Evolutionary conservation across 805 yeast genomes (phyloP).

Genomic region (Pichia nanzhaoensis): DNA sequence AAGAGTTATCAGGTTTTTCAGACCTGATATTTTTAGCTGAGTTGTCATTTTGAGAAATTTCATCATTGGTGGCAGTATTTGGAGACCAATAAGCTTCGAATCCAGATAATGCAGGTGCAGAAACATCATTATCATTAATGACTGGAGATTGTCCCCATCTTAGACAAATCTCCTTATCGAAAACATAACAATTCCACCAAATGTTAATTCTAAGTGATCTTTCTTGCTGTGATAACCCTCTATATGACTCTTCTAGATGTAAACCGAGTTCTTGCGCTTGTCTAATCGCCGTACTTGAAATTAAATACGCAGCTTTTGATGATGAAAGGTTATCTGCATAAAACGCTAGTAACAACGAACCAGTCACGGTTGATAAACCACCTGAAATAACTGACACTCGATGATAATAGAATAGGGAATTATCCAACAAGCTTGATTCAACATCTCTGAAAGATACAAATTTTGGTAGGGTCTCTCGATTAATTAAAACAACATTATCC

Average conservation of each 20-base stretch:
- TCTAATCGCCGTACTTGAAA: slow-evolving; percentile 42
- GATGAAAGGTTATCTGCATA: slow-evolving; percentile 30
- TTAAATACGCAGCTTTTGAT: slow-evolving; percentile 36
- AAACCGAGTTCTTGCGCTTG: slow-evolving; percentile 54
- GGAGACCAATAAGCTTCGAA: slow-evolving; percentile 21
- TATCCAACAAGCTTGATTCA: slow-evolving; percentile 30
- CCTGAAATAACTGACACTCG: slow-evolving; percentile 43
- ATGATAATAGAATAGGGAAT: slow-evolving; percentile 47
- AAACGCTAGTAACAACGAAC: slow-evolving; percentile 39
- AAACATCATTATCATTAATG: slow-evolving; percentile 35
- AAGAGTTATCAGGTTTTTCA: no score
- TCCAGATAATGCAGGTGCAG: slow-evolving; percentile 26
- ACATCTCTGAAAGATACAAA: slow-evolving; percentile 21
- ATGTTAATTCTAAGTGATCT: slow-evolving; percentile 32
- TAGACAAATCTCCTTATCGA: slow-evolving; percentile 40
- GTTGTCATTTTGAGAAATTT: no score
- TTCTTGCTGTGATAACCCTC: slow-evolving; percentile 33
- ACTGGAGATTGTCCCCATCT: slow-evolving; percentile 45
- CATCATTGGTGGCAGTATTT: not conserved
- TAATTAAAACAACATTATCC: slow-evolving; percentile 1
- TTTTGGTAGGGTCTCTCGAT: slow-evolving; percentile 4
- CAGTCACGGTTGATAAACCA: slow-evolving; percentile 46
- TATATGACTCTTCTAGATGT: slow-evolving; percentile 41
- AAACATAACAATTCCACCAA: slow-evolving; percentile 45
- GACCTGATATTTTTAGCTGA: no score